Evolutionary conservation across 768 basidiomycete genomes (phyloP), one percentile per base, ranked within the genome.

Genomic region (Sporobolomyces phaffii): DNA sequence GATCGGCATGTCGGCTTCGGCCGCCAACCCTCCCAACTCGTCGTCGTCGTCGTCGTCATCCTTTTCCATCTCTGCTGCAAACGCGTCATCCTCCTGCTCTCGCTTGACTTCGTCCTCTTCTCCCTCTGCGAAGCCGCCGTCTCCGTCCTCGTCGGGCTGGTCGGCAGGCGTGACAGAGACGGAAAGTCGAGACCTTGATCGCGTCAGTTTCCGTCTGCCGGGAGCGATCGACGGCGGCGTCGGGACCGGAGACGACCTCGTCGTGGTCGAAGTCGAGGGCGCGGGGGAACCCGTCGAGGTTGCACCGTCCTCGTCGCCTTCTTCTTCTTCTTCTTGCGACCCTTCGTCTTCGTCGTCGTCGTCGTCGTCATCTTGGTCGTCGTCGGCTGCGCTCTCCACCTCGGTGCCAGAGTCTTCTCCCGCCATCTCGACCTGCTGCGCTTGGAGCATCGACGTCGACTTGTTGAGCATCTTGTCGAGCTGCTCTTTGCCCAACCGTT

Each of bases 391-490:
- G 45, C 69, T 68, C 9, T 70, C 68, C 28, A 69, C 70, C 17
- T 72, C 72, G 5, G 51, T 38, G 11, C 59, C 71, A 24, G 65
- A 44, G 9, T 65, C 64, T 11, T 81, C 81, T 54, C 82, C 81
- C 1, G 80, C 79, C 49, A 91, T 78, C 72, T 89, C 88, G 1
- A 83, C 81, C 50, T 88, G 86, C 74, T 94, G 93, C 2, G 89
- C 87, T 73, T 88, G 87, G 65, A 96, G 79, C 62, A 94, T 85
- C 52, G 87, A 86, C 0, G 89, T 89, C 40, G 90, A 93, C 73
- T 93, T 88, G 77, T 91, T 85, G 50, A 97, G 80, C 69, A 97
- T 90, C 6, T 87, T 89, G 76, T 93, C 89, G 26, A 97, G 82
- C 78, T 96, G 92, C 69, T 87, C 85, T 66, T 87, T 87, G 0